Base-by-base conservation (phyloP, 768 basidiomycete genomes). In the Pulveroboletus frians region DNA sequence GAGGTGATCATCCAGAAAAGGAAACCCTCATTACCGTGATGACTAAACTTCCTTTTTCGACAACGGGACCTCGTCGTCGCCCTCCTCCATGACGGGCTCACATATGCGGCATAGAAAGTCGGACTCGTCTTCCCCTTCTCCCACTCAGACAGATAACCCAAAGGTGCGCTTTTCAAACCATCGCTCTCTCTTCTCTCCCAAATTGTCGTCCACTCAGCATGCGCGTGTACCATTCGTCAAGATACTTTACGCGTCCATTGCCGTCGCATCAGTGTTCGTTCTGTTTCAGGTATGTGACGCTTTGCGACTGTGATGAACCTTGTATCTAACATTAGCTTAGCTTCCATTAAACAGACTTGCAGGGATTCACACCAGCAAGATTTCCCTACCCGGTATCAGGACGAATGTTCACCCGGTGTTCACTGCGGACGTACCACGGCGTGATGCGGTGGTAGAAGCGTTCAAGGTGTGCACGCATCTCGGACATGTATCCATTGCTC, bases 361-460 rank as follows among this genome's bases (percentile, higher is more conserved):
- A 1, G 50, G 47, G 15, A 20, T 34, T 50, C 52, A 43, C 36
- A 27, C 49, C 27, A 7, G 17, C 41, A 20, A 53, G 40, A 42
- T 23, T 3, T 15, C 30, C 21, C 21, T 68, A 7, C 45, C 44
- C 6, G 66, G 67, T 2, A 39, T 67, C 37, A 62, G 53, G 27
- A 51, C 52, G 13, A 49, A 50, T 3, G 23, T 49, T 5, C 35
- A 43, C 11, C 59, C 61, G 23, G 56, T 39, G 8, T 73, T 80
- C 47, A 44, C 63, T 15, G 80, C 84, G 0, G 92, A 94, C 62
- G 60, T 72, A 7, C 58, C 66, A 20, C 86, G 80, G 64, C 77
- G 82, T 31, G 77, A 83, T 39, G 90, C 87, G 0, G 73, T 95
- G 9, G 80, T 86, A 13, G 74, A 76, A 6, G 90, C 93, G 0